Evolutionary conservation across 352 stramenopile species (phyloP).

Genomic region (Phytophthora pini): DNA sequence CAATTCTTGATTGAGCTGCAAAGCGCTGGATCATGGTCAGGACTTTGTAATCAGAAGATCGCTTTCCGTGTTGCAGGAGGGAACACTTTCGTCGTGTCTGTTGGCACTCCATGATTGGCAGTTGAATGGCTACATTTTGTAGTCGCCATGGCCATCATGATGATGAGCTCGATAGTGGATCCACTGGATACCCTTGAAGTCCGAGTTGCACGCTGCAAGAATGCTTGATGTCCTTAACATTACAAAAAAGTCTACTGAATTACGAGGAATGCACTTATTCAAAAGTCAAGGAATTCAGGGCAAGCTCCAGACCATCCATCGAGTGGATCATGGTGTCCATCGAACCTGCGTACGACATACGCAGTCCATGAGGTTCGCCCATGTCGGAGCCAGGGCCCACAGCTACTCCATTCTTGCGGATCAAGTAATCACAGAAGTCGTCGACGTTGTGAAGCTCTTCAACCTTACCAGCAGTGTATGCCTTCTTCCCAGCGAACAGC

Average conservation of each 20-base stretch:
- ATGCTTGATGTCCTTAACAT: too few relatives aligned
- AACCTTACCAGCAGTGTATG: slow-evolving; percentile 33
- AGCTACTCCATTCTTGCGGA: slow-evolving; percentile 91
- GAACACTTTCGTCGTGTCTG: background rate
- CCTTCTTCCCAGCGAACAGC: slow-evolving; percentile 68
- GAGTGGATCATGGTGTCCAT: slow-evolving; percentile 83
- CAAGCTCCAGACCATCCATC: slow-evolving; percentile 66
- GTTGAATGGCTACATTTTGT: background rate
- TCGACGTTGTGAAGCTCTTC: slow-evolving; percentile 51
- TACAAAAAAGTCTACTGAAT: background rate
- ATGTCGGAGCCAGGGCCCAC: slow-evolving; percentile 97
- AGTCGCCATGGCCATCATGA: background rate
- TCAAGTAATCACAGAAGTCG: slow-evolving; percentile 92
- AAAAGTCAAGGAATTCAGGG: slow-evolving; percentile 45
- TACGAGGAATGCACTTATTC: background rate
- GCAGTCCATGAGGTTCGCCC: slow-evolving; percentile 91
- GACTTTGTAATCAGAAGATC: too few relatives aligned
- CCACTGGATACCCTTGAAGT: background rate
- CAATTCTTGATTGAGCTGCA: background rate
- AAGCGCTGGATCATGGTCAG: too few relatives aligned
- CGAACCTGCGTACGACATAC: slow-evolving; percentile 96
- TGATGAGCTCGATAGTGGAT: background rate
- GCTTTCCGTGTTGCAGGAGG: too few relatives aligned
- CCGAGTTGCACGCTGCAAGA: too few relatives aligned
- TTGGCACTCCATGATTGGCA: background rate